A percentile compares a stretch with the other conserved stretches of the same genome.
Evolutionary conservation across 1,139 yeast species (phyloP).

Genomic region (Candida glucosophila): DNA sequence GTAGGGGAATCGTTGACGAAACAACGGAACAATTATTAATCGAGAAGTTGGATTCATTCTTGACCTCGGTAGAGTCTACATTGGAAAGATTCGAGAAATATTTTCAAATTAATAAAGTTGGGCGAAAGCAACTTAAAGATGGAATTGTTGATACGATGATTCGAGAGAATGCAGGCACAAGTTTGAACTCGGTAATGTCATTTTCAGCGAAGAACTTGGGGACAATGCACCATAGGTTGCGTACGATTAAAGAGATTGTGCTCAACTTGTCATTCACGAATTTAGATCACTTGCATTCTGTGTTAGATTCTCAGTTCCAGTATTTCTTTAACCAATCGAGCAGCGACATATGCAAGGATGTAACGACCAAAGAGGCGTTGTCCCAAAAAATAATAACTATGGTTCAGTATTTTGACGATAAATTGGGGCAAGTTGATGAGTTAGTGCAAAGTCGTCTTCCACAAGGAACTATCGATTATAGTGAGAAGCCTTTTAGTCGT

Average conservation of each 20-base stretch:
- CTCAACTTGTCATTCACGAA: constrained; percentile 37
- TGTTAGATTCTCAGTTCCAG: constrained; percentile 50
- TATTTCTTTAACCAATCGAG: constrained; percentile 25
- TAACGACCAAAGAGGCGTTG: constrained; percentile 21
- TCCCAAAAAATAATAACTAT: constrained; percentile 42
- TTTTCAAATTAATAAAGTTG: constrained; percentile 23
- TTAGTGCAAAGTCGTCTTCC: constrained; percentile 32
- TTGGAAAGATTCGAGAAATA: constrained; percentile 45
- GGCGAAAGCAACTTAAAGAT: constrained; percentile 4
- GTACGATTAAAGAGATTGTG: constrained; percentile 31
- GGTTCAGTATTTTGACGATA: constrained; percentile 49
- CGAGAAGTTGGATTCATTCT: constrained; percentile 42
- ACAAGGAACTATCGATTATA: constrained; percentile 21
- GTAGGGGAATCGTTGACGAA: constrained; percentile 1
- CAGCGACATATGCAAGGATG: constrained; percentile 7
- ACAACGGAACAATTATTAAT: constrained; percentile 41
- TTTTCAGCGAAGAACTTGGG: constrained; percentile 28
- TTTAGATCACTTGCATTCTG: constrained; percentile 38
- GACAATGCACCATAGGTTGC: constrained; percentile 34
- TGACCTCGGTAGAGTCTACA: constrained; percentile 45
- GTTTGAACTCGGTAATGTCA: constrained; percentile 22
- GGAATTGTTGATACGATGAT: constrained; percentile 7
- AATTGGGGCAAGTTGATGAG: constrained; percentile 43
- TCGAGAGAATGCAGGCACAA: constrained; percentile 4
- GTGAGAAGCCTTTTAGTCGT: constrained; percentile 25